phyloP scores from a whole-genome alignment of 2,329 filamentous ascomycete genomes.

The Zymoseptoria crescenta region DNA sequence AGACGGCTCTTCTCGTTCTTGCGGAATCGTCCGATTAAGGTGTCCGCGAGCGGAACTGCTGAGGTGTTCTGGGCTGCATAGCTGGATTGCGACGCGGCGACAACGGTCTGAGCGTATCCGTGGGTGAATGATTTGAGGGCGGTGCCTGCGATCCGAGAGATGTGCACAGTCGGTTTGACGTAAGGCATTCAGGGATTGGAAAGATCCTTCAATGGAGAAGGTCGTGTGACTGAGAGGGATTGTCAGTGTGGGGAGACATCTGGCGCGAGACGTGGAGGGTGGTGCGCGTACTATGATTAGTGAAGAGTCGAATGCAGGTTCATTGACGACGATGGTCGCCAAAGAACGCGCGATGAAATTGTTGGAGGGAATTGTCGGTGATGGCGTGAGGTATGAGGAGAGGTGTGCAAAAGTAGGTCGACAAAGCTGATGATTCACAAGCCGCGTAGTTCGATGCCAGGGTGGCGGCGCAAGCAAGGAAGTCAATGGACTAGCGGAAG shows the following conservation, averaged over 20 bases:
- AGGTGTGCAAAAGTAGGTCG: not conserved
- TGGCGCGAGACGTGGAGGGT: constrained; percentile 11
- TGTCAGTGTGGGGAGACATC: constrained; percentile 15
- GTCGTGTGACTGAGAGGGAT: constrained; percentile 34
- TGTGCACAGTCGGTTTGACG: constrained; percentile 63
- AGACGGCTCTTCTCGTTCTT: constrained; percentile 26
- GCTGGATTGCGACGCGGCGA: constrained; percentile 85
- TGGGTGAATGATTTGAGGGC: constrained; percentile 79
- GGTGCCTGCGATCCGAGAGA: constrained; percentile 76
- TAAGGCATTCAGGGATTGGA: constrained; percentile 74
- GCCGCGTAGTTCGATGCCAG: not conserved
- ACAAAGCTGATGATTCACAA: constrained; percentile 4
- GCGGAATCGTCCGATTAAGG: constrained; percentile 43
- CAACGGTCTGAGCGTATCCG: constrained; percentile 95
- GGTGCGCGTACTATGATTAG: not conserved
- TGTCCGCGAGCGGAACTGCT: constrained; percentile 46
- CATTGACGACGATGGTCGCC: constrained; percentile 90
- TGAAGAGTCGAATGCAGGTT: constrained; percentile 65
- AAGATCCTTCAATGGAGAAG: constrained; percentile 53
- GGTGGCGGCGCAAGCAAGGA: not conserved
- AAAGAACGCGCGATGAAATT: constrained; percentile 68
- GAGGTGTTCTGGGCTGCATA: constrained; percentile 58
- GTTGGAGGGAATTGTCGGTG: constrained; percentile 7
- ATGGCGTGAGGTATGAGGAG: constrained; percentile 3
- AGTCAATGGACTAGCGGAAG: not conserved